phyloP scores from a whole-genome alignment of 2,329 filamentous ascomycete genomes.

The Chrysoporthe puriensis region DNA sequence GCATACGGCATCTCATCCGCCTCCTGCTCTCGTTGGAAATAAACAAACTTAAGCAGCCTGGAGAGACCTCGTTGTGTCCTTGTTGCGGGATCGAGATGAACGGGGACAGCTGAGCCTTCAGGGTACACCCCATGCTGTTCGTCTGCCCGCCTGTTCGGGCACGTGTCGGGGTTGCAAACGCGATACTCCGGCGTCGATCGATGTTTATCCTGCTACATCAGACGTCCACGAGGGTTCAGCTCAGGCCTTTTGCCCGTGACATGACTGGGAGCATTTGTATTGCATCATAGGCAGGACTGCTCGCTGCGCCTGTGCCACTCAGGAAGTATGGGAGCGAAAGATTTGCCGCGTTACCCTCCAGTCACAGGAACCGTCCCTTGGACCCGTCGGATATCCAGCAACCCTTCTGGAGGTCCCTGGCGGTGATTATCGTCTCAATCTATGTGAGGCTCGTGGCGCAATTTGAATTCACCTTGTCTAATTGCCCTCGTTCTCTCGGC shows the following conservation, averaged over 20 bases:
- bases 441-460: background rate
- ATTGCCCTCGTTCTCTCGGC: background rate
- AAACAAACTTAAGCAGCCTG: background rate
- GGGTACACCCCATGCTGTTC: background rate
- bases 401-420: background rate
- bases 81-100: background rate
- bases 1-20: background rate
- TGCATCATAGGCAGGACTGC: background rate
- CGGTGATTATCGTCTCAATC: background rate
- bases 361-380: background rate
- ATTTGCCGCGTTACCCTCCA: background rate
- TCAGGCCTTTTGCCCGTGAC: background rate
- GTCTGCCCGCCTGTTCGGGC: background rate
- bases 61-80: background rate
- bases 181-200: background rate
- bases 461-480: background rate
- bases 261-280: background rate
- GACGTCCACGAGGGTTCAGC: background rate
- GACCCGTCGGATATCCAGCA: background rate
- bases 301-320: background rate
- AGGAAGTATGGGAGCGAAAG: background rate
- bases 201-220: background rate
- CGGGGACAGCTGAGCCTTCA: background rate
- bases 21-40: background rate
- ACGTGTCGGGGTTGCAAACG: constrained; percentile 14